These are phyloP conservation scores for Musa balbisiana DNA, from an alignment of 202 grass and related monocot species.

Conservation along the genomic window DNA sequence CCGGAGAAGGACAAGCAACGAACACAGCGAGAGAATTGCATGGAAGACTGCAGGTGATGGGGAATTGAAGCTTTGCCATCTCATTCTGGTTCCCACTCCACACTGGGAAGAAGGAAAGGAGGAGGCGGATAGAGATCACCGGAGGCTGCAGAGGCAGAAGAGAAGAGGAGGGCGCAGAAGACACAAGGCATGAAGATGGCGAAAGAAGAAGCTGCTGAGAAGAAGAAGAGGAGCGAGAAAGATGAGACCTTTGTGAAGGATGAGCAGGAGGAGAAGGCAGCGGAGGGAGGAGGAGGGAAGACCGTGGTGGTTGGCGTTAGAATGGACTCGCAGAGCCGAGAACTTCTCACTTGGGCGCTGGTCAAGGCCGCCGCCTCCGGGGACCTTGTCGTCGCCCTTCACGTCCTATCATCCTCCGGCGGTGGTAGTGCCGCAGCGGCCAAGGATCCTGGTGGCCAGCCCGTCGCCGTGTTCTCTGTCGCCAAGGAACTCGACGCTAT, in stretches of 20 bases:
- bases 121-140: not conserved
- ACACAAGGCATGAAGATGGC: not conserved
- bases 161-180: not conserved
- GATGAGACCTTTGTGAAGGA: not conserved
- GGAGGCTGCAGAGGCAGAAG: no score
- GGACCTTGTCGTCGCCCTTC: constrained; percentile 68
- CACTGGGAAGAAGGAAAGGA: not conserved
- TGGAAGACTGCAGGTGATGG: not conserved
- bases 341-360: constrained; percentile 94
- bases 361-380: constrained; percentile 76
- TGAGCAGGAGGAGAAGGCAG: not conserved
- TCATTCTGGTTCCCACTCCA: no score
- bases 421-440: not conserved
- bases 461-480: not conserved
- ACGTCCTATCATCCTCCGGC: constrained; percentile 6
- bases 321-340: constrained; percentile 65
- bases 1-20: no score
- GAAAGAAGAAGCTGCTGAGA: not conserved
- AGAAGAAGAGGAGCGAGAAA: not conserved
- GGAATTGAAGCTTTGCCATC: not conserved
- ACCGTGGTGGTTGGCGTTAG: constrained; percentile 78
- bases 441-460: not conserved
- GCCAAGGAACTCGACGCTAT: constrained; percentile 66
- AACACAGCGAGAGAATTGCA: no score
- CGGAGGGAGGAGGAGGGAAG: constrained; percentile 18